Evolutionary conservation across 495 filamentous ascomycete species (phyloP).

Genomic region (Neurospora sp.): DNA sequence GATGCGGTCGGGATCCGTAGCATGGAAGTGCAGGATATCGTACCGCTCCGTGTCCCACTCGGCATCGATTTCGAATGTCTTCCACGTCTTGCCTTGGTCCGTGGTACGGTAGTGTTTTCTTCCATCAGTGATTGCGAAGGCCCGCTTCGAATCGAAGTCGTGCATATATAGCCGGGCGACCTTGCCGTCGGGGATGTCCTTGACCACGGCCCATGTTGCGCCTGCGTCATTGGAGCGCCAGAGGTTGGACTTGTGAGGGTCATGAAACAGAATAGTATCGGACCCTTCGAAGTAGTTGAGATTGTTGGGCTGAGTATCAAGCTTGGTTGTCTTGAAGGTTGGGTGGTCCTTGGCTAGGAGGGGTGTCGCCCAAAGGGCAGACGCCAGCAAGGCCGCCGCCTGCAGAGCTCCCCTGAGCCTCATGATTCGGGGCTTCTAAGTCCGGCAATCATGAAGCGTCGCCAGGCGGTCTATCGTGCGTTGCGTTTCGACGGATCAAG

Average conservation of each 20-base stretch:
- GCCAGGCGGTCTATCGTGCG: background rate
- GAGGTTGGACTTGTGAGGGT: constrained; percentile 42
- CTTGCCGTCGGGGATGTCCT: constrained; percentile 52
- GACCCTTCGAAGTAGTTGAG: constrained; percentile 82
- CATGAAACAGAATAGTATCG: constrained; percentile 61
- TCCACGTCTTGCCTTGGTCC: constrained; percentile 73
- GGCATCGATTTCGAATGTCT: constrained; percentile 50
- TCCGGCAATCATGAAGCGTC: constrained; percentile 18
- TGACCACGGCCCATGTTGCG: constrained; percentile 54
- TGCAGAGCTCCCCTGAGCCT: constrained; percentile 34
- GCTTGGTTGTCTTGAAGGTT: constrained; percentile 37
- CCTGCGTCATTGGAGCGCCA: constrained; percentile 73
- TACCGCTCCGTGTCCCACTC: constrained; percentile 32
- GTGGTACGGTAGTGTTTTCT: constrained; percentile 67
- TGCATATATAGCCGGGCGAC: constrained; percentile 56
- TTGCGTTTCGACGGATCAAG: background rate
- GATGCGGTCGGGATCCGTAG: constrained; percentile 66
- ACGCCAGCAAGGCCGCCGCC: constrained; percentile 31
- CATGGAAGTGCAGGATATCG: constrained; percentile 63
- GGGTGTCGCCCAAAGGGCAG: constrained; percentile 28
- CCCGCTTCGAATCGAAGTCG: constrained; percentile 64
- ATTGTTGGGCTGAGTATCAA: constrained; percentile 50
- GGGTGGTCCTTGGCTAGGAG: constrained; percentile 38
- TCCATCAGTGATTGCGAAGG: constrained; percentile 62
- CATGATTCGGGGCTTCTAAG: constrained; percentile 25